Evolutionary conservation across 768 basidiomycete species (phyloP).

Genomic region (Leccinum imitatum): DNA sequence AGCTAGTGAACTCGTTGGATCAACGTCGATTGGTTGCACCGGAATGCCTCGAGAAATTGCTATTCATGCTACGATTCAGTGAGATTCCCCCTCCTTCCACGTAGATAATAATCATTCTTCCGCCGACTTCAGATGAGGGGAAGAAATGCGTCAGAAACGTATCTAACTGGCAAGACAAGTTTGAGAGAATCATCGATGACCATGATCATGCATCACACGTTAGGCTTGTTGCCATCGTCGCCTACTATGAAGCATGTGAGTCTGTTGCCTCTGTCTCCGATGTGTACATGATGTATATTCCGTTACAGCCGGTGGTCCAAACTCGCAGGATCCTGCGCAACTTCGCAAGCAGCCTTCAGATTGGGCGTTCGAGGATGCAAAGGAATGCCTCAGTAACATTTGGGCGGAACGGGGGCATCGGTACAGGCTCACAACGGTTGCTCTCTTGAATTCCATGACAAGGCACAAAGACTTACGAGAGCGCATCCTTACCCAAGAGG

Average conservation of each 20-base stretch:
- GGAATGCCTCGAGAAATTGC: conserved; percentile 11
- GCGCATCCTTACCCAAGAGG: conserved; percentile 13
- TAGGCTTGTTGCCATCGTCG: conserved; percentile 22
- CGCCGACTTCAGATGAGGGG: conserved; percentile 13
- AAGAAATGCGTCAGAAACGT: conserved; percentile 18
- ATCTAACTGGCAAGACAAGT: conserved; percentile 7
- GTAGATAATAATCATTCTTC: neutral
- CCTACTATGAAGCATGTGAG: conserved; percentile 25
- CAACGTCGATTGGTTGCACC: conserved; percentile 5
- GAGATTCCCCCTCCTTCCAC: neutral
- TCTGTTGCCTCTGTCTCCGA: neutral
- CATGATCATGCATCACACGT: conserved; percentile 13
- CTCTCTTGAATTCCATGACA: conserved; percentile 24
- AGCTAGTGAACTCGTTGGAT: conserved; percentile 5
- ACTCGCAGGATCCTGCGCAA: neutral
- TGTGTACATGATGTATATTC: neutral
- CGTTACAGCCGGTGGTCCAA: conserved; percentile 2
- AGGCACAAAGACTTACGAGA: conserved; percentile 14
- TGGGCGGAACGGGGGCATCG: conserved; percentile 13
- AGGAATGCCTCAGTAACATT: neutral
- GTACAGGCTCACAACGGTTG: conserved; percentile 18
- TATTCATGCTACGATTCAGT: conserved; percentile 13
- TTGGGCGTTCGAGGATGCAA: conserved; percentile 1
- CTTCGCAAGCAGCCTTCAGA: neutral
- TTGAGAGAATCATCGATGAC: conserved; percentile 10